Conservation (phyloP, 2,329 filamentous ascomycete genomes). For the Neopestalotiopsis sp. region DNA sequence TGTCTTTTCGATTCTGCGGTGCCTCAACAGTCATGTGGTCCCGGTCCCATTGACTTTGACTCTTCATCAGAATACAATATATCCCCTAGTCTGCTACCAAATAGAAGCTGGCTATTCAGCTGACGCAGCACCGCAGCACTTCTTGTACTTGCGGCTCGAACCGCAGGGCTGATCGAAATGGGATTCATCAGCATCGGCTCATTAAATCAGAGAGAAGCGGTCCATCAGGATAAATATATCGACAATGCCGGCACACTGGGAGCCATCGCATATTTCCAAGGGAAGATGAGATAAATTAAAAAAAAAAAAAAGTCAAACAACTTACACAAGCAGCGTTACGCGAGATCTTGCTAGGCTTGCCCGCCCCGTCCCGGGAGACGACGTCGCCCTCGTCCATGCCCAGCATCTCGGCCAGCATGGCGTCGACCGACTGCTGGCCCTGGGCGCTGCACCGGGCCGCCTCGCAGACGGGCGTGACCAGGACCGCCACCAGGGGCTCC, state of each 20-base stretch:
- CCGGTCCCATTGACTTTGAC: too few species aligned
- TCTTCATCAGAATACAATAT: too few species aligned
- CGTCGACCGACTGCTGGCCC: conserved; percentile 12
- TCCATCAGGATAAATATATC: too few species aligned
- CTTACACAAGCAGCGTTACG: neutral
- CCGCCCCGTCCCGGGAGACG: neutral
- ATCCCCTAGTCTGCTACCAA: neutral
- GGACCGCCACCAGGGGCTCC: conserved; percentile 15
- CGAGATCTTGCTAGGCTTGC: neutral
- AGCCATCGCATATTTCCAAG: too few species aligned
- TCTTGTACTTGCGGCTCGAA: conserved; percentile 10
- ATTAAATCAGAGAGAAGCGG: too few species aligned
- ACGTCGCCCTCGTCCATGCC: conserved; percentile 15
- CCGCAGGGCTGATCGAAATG: neutral
- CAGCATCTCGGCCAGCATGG: conserved; percentile 11
- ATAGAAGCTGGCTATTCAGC: neutral
- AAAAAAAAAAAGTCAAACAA: neutral
- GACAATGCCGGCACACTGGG: too few species aligned
- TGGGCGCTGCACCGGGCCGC: neutral
- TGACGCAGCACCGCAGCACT: conserved; percentile 6
- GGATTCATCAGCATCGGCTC: neutral
- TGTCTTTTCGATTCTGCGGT: too few species aligned
- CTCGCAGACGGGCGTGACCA: conserved; percentile 19
- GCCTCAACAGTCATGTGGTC: too few species aligned
- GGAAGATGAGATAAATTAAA: too few species aligned